Evolutionary conservation across 768 basidiomycete genomes (phyloP).

Genomic region (Nidula microcarpa): DNA sequence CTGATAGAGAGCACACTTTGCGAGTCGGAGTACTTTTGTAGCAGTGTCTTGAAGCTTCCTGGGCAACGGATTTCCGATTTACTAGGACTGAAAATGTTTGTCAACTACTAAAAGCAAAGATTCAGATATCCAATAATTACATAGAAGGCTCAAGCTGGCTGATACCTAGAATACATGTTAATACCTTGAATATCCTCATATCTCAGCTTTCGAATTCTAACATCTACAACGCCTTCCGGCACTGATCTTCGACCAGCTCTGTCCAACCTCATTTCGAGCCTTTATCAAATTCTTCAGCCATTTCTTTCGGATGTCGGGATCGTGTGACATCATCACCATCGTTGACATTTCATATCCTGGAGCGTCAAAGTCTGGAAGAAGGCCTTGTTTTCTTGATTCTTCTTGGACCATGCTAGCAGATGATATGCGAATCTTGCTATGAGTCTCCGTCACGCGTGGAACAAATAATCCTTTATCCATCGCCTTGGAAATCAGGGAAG

Average conservation of each 20-base stretch:
- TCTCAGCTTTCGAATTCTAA: background rate
- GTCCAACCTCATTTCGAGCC: background rate
- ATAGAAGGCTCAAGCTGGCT: too few relatives aligned
- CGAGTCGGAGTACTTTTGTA: too few relatives aligned
- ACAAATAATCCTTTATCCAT: background rate
- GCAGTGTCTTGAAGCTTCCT: too few relatives aligned
- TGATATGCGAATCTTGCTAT: background rate
- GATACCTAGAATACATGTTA: too few relatives aligned
- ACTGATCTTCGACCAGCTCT: background rate
- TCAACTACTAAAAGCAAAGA: too few relatives aligned
- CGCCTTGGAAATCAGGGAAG: background rate
- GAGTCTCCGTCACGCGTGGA: background rate
- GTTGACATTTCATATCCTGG: background rate
- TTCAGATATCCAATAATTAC: too few relatives aligned
- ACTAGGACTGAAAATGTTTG: too few relatives aligned
- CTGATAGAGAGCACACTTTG: too few relatives aligned
- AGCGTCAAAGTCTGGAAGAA: background rate
- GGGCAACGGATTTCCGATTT: too few relatives aligned
- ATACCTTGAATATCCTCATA: background rate
- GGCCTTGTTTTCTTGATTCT: background rate
- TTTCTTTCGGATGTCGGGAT: background rate
- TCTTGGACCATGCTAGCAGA: background rate
- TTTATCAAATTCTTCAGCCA: background rate
- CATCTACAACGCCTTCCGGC: background rate
- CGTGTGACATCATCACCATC: background rate